Conservation (phyloP, 768 basidiomycete genomes). For the Pilatotrama ljubarskyi region DNA sequence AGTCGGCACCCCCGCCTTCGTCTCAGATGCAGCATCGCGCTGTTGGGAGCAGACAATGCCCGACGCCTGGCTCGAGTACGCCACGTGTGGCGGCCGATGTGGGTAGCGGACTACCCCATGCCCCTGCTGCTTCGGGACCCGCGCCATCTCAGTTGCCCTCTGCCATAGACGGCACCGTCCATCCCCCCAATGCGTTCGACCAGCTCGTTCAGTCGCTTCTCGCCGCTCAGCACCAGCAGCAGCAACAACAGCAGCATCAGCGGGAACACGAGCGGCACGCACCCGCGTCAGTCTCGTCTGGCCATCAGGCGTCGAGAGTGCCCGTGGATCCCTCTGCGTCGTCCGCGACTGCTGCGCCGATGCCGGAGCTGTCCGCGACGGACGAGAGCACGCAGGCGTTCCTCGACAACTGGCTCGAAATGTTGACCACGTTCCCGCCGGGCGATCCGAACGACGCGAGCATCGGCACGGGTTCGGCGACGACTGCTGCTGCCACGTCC, state of each 20-base stretch:
- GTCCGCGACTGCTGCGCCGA: background rate
- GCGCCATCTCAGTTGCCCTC: conserved; percentile 3
- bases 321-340: background rate
- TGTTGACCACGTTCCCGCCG: conserved; percentile 26
- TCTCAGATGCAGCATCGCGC: background rate
- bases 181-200: conserved; percentile 34
- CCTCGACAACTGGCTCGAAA: conserved; percentile 29
- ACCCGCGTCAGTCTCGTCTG: conserved; percentile 7
- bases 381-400: conserved; percentile 17
- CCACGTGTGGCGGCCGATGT: background rate
- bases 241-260: conserved; percentile 1
- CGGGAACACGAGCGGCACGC: no score
- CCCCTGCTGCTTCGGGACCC: background rate
- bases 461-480: background rate
- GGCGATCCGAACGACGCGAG: conserved; percentile 22
- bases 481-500: background rate
- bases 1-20: background rate
- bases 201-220: conserved; percentile 43
- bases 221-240: conserved; percentile 25
- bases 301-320: background rate
- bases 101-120: background rate
- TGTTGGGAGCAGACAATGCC: background rate
- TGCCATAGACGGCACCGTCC: background rate
- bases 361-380: background rate
- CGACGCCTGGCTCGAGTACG: background rate